Base-by-base conservation (phyloP, 371 early-diverging fungal species). In the Polyrhizophydium stewartii region DNA sequence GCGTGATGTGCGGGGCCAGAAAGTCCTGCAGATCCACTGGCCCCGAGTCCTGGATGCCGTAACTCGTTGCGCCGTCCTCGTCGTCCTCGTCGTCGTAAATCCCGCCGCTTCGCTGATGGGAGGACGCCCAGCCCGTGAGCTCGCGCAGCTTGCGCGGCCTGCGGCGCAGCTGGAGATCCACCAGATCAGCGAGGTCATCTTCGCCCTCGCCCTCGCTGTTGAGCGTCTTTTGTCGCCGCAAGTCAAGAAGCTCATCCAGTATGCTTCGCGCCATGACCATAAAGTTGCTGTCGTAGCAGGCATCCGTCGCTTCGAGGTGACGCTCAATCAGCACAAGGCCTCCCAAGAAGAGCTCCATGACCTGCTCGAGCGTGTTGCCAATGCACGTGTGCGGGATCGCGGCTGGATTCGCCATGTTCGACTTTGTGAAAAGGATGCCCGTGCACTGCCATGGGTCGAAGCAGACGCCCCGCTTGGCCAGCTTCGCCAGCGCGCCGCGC, bases 271-370 rank as follows among this genome's bases (percentile, higher is more conserved):
- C 43, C 17, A 17, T 16, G 16, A 43, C 43, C n/a, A 17, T n/a
- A 53, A 53, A 53, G 35, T 53, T 53, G 53, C 27, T 53, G 30
- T 2, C 10, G 24, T 25, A 53, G 10, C 7, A 6, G 13, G 7
- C 3, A 3, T 53, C 32, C 16, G 3, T 31, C 5, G 53, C 53
- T 7, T 53, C 32, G 21, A 53, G 53, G n/a, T 53, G 24, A 12
- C 53, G 53, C 53, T 53, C 53, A n/a, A 53, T 53, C 25, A 53
- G 35, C 7, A 53, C 27, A 2, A 53, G 30, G 5, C 53, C 53
- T 25, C 53, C 53, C 25, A 53, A n/a, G 24, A 53, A 53, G 21
- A 32, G 53, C 53, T 53, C 32, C 3, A 10, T 10, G 10, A 53
- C 53, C 53, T 53, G 13, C 6, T 25, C 53, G 9, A 53, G 35